Conservation (phyloP, 371 early-diverging fungal species). For the Dentiscutata heterogama region DNA sequence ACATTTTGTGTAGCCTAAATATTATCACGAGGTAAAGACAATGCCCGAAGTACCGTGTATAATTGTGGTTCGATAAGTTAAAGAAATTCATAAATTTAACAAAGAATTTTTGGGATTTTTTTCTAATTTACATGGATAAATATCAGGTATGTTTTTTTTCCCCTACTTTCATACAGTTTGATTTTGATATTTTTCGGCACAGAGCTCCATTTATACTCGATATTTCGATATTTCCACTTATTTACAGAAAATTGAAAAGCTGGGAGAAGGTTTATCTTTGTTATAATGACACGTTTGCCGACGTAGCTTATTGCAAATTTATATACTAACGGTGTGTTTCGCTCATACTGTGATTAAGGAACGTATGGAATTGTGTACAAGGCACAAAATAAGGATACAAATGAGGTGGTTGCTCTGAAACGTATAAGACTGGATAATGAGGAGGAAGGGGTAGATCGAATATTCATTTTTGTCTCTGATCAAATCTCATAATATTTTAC, state of each 20-base stretch:
- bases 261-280: constrained; percentile 86
- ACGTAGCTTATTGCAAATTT: background rate
- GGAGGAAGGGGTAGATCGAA: constrained; percentile 83
- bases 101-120: background rate
- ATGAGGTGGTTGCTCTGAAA: constrained; percentile 98
- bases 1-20: too few relatives aligned
- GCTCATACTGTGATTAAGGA: constrained; percentile 60
- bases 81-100: too few relatives aligned
- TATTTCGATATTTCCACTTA: background rate
- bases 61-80: too few relatives aligned
- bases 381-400: constrained; percentile 92
- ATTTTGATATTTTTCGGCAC: background rate
- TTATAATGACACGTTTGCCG: background rate
- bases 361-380: constrained; percentile 98
- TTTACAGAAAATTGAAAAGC: constrained; percentile 89
- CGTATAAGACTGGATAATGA: constrained; percentile 97
- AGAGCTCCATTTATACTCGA: background rate
- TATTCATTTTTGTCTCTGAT: background rate
- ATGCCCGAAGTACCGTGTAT: too few relatives aligned
- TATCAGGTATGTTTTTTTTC: constrained; percentile 69
- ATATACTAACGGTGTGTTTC: background rate
- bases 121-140: constrained; percentile 68
- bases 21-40: too few relatives aligned
- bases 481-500: background rate
- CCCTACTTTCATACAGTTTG: background rate